phyloP scores from a whole-genome alignment of 108 stramenopile genomes.

The Stephanodiscus triporus region DNA sequence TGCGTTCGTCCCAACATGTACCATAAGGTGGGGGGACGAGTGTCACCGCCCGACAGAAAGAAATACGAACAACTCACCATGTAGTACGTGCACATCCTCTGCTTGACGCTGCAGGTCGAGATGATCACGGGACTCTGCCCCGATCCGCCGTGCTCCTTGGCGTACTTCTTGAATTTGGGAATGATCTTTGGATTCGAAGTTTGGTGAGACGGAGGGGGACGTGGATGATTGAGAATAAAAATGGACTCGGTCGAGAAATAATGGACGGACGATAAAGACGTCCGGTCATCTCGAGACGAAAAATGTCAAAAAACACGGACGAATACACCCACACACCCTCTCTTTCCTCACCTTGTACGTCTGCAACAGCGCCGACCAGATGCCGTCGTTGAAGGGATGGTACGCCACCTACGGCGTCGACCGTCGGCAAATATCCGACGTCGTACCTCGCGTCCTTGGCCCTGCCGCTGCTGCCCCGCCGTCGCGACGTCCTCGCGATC shows the following conservation, averaged over 20 bases:
- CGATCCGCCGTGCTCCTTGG: slow-evolving; percentile 40
- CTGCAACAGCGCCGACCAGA: slow-evolving; percentile 64
- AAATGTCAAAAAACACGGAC: not conserved
- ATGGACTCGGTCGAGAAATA: not conserved
- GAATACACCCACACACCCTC: not conserved
- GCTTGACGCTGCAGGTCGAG: slow-evolving; percentile 63
- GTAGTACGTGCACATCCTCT: slow-evolving; percentile 81
- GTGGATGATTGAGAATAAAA: not conserved
- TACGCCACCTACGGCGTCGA: slow-evolving; percentile 57
- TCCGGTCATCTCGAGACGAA: too few species aligned
- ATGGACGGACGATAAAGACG: too few species aligned
- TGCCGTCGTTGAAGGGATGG: slow-evolving; percentile 75
- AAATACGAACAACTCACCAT: slow-evolving; percentile 29
- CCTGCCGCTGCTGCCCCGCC: not conserved
- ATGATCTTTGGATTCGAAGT: slow-evolving; percentile 49
- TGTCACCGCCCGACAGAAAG: not conserved
- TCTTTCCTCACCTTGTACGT: slow-evolving; percentile 59
- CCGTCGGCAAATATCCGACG: slow-evolving; percentile 56
- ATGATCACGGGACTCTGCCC: slow-evolving; percentile 54
- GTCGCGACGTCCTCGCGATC: slow-evolving; percentile 14
- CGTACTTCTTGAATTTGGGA: slow-evolving; percentile 68
- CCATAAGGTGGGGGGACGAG: not conserved
- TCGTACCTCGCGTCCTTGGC: slow-evolving; percentile 39
- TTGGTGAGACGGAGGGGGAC: not conserved
- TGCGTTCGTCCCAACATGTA: too few species aligned